Percentiles rank a stretch among this genome's conserved stretches.
These are phyloP conservation scores for Eucalyptus cloeziana DNA, from an alignment of 345 rosid species.

Conservation along the genomic window DNA sequence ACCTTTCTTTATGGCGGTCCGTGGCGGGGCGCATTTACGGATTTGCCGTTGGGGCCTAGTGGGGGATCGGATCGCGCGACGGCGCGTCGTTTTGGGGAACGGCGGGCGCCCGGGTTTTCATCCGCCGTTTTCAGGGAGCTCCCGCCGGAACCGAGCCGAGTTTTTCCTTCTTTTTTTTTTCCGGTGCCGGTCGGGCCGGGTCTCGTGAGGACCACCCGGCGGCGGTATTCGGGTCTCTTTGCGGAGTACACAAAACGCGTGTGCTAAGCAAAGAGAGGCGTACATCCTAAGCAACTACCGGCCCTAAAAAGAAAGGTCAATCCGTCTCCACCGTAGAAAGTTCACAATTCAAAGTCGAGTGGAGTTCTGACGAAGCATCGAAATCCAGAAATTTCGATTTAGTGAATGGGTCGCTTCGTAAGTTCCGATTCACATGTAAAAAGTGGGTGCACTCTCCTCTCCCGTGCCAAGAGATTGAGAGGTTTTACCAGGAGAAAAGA, in stretches of 20 bases:
- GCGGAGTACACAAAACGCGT: accelerated
- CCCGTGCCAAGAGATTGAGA: neutral
- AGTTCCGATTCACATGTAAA: neutral
- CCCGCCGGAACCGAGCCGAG: neutral
- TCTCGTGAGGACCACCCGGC: neutral
- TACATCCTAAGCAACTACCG: neutral
- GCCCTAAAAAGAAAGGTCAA: neutral
- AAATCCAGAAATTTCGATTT: neutral
- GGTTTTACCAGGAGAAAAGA: neutral
- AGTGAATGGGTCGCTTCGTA: neutral
- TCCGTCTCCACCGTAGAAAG: neutral
- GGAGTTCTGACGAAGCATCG: neutral
- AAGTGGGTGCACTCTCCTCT: neutral
- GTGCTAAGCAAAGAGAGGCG: neutral
- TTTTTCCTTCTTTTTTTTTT: neutral
- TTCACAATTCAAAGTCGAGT: neutral
- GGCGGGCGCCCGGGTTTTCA: neutral
- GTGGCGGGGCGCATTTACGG: neutral
- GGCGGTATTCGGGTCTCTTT: neutral
- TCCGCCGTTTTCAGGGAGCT: too few relatives aligned
- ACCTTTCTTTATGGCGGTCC: neutral
- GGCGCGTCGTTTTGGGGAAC: neutral
- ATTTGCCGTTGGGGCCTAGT: neutral
- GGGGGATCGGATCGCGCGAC: neutral
- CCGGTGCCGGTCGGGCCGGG: neutral